Base-by-base conservation (phyloP, 441 rosid genomes). In the Gossypium aridum region DNA sequence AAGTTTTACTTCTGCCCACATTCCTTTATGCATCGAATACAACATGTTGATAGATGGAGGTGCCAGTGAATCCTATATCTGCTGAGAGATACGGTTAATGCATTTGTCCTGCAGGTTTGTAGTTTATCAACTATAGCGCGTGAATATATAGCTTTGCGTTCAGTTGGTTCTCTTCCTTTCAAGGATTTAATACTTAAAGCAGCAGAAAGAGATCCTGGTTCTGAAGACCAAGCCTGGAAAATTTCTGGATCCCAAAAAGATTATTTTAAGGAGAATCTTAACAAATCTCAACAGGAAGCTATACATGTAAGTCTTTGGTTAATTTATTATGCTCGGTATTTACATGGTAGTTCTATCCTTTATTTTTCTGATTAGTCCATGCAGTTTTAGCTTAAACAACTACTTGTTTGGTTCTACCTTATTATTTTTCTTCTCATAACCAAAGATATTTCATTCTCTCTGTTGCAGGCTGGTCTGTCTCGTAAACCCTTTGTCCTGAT, bases 71-170 rank as follows among this genome's bases (percentile, higher is more conserved):
- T 59, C 56, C 34, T 59, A 8, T 45, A 34, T 74, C 65, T 77
- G 12, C 37, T n/a, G 17, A 53, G 64, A 74, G 37, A 16, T 69
- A 26, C 73, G 79, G 77, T 49, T 69, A 55, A 70, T 69, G 59
- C 70, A 25, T 43, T 74, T 77, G 39, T 62, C 25, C 53, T 73
- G 70, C 82, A 95, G 99, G 81, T 92, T 64, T 91, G 99, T 88
- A 83, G 96, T 79, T 85, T 95, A 72, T 95, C 99, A 66, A 95
- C 99, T 51, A 92, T 92, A 80, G 82, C 83, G 68, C 99, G 97
- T 80, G 98, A 95, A 86, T 95, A 95, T 77, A 71, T 82, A 71
- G 99, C 94, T 75, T 76, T 95, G 56, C 79, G 91, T 78, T 90
- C 94, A 57, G 82, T 95, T 67, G 80, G 88, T 67, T 87, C 91